A percentile compares a stretch with the other conserved stretches of the same genome.
Evolutionary conservation across 176 grass and related monocot species (phyloP).

Genomic region (Aegilops sharonensis): DNA sequence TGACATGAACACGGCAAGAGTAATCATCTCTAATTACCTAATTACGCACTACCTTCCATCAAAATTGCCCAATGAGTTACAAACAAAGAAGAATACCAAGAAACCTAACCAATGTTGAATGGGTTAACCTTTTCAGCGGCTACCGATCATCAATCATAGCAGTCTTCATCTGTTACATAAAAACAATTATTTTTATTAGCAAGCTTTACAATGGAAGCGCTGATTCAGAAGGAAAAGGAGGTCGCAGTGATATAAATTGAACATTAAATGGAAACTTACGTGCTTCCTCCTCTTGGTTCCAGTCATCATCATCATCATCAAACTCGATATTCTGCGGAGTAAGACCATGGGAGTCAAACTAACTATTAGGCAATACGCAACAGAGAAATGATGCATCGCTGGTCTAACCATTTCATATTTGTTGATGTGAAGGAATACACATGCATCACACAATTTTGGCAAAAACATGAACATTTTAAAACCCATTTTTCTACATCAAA

Average conservation of each 20-base stretch:
- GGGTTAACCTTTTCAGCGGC: background rate
- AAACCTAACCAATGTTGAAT: background rate
- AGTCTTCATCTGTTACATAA: conserved; percentile 45
- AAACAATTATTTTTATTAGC: conserved; percentile 1
- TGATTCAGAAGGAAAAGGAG: background rate
- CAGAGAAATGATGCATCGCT: background rate
- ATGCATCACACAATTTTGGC: background rate
- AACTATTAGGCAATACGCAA: background rate
- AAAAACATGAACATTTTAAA: background rate
- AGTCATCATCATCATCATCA: conserved; percentile 51
- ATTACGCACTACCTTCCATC: background rate
- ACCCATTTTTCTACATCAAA: background rate
- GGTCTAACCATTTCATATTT: background rate
- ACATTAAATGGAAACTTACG: conserved; percentile 39
- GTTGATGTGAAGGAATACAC: background rate
- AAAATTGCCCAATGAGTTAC: background rate
- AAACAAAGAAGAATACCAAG: background rate
- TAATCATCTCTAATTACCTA: background rate
- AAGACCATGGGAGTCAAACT: background rate
- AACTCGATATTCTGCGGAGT: conserved; percentile 44
- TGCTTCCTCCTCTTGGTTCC: conserved; percentile 46
- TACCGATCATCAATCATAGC: conserved; percentile 26
- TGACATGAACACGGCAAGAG: background rate
- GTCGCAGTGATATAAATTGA: background rate
- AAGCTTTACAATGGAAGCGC: background rate